Conservation (phyloP, 116 monocot genomes). For the Iris pallida region DNA sequence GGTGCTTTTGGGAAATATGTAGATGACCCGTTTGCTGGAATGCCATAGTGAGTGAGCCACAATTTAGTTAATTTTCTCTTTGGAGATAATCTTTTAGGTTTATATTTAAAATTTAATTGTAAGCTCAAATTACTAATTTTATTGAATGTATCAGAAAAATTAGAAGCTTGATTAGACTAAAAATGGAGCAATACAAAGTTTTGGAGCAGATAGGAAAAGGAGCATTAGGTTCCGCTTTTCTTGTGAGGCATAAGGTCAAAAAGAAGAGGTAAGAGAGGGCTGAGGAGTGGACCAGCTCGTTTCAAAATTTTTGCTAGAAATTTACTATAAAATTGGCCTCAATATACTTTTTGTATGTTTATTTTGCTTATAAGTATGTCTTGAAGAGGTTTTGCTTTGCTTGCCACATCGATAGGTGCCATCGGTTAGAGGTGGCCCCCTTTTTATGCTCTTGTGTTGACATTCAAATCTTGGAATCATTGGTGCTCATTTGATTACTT, state of each 20-base stretch:
- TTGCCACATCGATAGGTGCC: slow-evolving; percentile 51
- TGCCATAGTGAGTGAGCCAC: too few species aligned
- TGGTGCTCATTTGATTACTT: too few species aligned
- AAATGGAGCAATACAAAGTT: slow-evolving; percentile 61
- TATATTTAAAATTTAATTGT: background rate
- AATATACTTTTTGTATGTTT: background rate
- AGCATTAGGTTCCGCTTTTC: slow-evolving; percentile 54
- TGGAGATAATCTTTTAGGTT: background rate
- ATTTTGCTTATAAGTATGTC: slow-evolving; percentile 52
- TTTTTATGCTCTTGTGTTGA: too few species aligned
- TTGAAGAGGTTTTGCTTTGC: slow-evolving; percentile 61
- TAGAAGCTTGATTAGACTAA: slow-evolving; percentile 1
- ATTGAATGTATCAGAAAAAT: background rate
- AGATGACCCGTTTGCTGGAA: too few species aligned
- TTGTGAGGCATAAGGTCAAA: slow-evolving; percentile 55
- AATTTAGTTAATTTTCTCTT: too few species aligned
- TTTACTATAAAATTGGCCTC: background rate
- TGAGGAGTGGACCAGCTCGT: background rate
- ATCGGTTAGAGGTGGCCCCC: too few species aligned
- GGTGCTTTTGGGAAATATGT: too few species aligned
- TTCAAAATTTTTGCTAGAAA: background rate
- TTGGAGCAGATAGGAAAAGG: slow-evolving; percentile 70
- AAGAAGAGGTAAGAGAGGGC: slow-evolving; percentile 40
- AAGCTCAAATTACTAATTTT: background rate
- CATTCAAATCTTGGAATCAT: too few species aligned